Evolutionary conservation across 2,329 filamentous ascomycete genomes (phyloP).

Genomic region (Diaporthe nobilis): DNA sequence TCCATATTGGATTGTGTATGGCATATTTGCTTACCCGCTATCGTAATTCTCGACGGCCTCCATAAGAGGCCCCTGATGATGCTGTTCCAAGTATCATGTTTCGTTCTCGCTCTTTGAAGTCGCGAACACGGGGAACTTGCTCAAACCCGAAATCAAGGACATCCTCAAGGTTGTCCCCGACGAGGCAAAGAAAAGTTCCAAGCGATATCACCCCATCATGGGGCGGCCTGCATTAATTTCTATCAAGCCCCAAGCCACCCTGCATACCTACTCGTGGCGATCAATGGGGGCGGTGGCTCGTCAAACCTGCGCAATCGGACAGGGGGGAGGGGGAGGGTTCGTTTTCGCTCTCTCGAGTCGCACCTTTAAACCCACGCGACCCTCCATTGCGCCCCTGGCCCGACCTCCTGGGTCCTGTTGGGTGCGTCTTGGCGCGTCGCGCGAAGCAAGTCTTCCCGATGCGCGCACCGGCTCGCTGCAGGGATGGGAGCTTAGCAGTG

Average conservation of each 20-base stretch:
- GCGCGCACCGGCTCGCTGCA: conserved; percentile 17
- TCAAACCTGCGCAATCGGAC: conserved; percentile 10
- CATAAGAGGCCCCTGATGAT: neutral
- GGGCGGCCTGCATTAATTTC: conserved; percentile 7
- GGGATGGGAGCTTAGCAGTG: conserved; percentile 33
- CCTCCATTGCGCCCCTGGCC: conserved; percentile 27
- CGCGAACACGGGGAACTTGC: conserved; percentile 3
- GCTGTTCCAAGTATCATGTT: neutral
- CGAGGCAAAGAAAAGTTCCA: neutral
- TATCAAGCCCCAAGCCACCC: conserved; percentile 11
- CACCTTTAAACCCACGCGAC: conserved; percentile 22
- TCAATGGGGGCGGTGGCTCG: conserved; percentile 9
- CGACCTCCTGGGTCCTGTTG: conserved; percentile 5
- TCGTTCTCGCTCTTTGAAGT: conserved; percentile 22
- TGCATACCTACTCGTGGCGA: conserved; percentile 12
- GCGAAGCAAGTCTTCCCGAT: conserved; percentile 32
- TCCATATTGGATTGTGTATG: neutral
- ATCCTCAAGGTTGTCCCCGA: neutral
- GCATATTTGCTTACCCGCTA: neutral
- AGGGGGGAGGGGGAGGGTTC: neutral
- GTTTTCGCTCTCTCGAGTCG: conserved; percentile 38
- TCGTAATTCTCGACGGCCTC: neutral
- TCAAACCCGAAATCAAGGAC: conserved; percentile 16
- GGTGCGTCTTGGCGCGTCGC: conserved; percentile 25
- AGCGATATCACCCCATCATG: conserved; percentile 20